phyloP scores from a whole-genome alignment of 768 basidiomycete genomes.

The Russula compacta region DNA sequence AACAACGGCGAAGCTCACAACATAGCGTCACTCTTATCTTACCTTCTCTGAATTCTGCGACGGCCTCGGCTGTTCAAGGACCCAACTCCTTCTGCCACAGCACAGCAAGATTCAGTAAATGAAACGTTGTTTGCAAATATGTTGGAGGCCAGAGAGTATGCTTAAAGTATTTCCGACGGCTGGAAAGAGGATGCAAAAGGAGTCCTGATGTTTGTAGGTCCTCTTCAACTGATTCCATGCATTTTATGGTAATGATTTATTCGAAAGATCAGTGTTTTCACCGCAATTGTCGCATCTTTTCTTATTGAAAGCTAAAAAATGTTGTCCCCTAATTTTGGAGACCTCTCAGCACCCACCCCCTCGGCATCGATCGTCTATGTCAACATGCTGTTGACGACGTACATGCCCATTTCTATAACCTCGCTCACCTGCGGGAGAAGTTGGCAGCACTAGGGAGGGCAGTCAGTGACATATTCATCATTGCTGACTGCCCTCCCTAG shows the following conservation, averaged over 20 bases:
- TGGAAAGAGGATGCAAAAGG: slow-evolving; percentile 10
- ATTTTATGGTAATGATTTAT: not conserved
- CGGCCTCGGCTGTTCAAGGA: no score
- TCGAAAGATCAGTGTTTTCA: slow-evolving; percentile 20
- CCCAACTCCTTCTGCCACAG: not conserved
- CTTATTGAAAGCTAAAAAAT: slow-evolving; percentile 15
- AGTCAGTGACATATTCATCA: no score
- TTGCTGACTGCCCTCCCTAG: no score
- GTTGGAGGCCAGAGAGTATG: not conserved
- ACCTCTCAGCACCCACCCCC: not conserved
- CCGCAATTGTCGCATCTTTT: slow-evolving; percentile 20
- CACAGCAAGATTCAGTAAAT: not conserved
- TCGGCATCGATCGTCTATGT: not conserved
- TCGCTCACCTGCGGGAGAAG: no score
- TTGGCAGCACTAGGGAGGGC: no score
- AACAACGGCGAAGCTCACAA: not conserved
- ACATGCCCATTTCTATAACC: no score
- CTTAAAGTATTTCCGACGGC: not conserved
- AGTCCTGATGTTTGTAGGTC: slow-evolving; percentile 13
- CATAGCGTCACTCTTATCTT: not conserved
- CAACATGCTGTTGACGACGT: not conserved
- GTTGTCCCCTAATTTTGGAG: slow-evolving; percentile 8
- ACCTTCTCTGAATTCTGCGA: not conserved
- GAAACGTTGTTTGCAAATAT: slow-evolving; percentile 8
- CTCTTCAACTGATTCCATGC: no score